These are phyloP conservation scores for Fusarium neocosmosporiellum DNA, from an alignment of 2,329 filamentous ascomycete species.

Conservation along the genomic window DNA sequence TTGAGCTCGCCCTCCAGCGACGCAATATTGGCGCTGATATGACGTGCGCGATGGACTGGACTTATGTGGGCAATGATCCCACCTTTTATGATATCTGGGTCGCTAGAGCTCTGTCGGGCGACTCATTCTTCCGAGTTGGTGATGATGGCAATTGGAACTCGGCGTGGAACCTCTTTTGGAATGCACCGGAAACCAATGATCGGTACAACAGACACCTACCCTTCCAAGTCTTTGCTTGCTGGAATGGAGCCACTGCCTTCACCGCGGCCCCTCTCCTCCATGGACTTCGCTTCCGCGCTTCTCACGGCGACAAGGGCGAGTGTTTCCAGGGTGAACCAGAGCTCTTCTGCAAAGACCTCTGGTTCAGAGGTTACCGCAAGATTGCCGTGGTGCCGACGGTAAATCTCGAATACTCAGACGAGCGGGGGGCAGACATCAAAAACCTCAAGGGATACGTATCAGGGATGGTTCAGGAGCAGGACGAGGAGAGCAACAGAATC, in stretches of 20 bases:
- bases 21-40: slow-evolving; percentile 60
- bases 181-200: slow-evolving; percentile 51
- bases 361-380: slow-evolving; percentile 59
- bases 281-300: slow-evolving; percentile 58
- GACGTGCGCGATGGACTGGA: slow-evolving; percentile 71
- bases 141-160: slow-evolving; percentile 60
- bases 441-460: slow-evolving; percentile 60
- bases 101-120: slow-evolving; percentile 62
- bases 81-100: slow-evolving; percentile 71
- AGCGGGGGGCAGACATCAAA: slow-evolving; percentile 59
- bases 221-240: slow-evolving; percentile 71
- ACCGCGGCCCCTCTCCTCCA: slow-evolving; percentile 59
- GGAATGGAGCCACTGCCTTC: slow-evolving; percentile 67
- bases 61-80: slow-evolving; percentile 54
- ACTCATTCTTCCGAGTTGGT: slow-evolving; percentile 66
- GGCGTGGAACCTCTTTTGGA: slow-evolving; percentile 65
- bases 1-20: slow-evolving; percentile 66
- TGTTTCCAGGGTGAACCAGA: slow-evolving; percentile 66
- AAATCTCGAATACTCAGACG: slow-evolving; percentile 65
- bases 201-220: slow-evolving; percentile 54
- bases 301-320: slow-evolving; percentile 49
- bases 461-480: slow-evolving; percentile 45
- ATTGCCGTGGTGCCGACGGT: slow-evolving; percentile 68
- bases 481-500: slow-evolving; percentile 47
- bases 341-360: slow-evolving; percentile 68